Conservation (phyloP, 371 early-diverging fungal genomes). For the Mucor plumbeus region DNA sequence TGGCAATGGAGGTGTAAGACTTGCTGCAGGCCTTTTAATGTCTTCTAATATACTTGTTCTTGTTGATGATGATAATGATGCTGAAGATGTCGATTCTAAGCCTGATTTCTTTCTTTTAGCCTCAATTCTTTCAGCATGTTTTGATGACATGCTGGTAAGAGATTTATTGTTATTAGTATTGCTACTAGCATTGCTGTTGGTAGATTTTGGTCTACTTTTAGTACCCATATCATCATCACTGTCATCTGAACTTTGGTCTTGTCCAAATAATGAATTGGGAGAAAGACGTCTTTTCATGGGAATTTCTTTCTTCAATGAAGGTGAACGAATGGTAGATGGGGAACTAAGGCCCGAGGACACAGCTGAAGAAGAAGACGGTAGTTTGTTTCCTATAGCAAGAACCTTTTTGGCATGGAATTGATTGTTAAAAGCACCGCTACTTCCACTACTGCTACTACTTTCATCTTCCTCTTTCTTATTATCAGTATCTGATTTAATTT, state of each 20-base stretch:
- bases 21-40: neutral
- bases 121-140: constrained; percentile 22
- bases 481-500: neutral
- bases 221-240: constrained; percentile 37
- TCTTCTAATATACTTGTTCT: constrained; percentile 11
- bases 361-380: neutral
- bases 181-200: neutral
- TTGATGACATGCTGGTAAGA: neutral
- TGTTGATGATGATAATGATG: neutral
- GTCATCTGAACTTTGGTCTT: constrained; percentile 15
- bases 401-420: neutral
- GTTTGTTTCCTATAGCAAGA: neutral
- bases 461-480: neutral
- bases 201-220: constrained; percentile 11
- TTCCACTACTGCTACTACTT: neutral
- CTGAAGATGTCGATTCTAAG: neutral
- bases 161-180: neutral
- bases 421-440: neutral
- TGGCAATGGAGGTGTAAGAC: constrained; percentile 10
- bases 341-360: neutral
- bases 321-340: neutral
- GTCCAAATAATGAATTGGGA: constrained; percentile 8
- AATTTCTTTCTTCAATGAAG: constrained; percentile 14
- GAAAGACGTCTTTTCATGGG: constrained; percentile 15
- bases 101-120: constrained; percentile 27